Percentiles rank a stretch among this genome's conserved stretches.
Conservation (phyloP, 2,329 filamentous ascomycete species). For the Metarhizium robertsii region DNA sequence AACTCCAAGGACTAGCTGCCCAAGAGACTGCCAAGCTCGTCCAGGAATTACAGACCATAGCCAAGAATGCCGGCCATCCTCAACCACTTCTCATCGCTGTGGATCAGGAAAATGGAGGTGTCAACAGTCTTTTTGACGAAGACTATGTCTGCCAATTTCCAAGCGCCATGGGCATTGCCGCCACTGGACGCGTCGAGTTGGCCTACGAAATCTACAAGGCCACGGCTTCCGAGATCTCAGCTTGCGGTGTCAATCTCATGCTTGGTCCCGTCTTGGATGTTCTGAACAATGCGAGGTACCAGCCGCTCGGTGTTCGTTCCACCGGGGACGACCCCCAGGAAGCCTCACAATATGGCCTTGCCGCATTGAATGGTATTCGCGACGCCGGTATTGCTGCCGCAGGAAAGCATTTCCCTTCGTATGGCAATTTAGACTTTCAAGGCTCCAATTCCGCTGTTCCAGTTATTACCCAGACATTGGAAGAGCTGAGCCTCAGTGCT, state of each 20-base stretch:
- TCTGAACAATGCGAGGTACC: conserved; percentile 83
- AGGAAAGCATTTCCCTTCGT: conserved; percentile 94
- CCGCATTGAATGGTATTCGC: conserved; percentile 85
- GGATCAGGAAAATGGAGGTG: conserved; percentile 96
- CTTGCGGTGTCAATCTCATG: conserved; percentile 93
- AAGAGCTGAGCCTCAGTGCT: conserved; percentile 86
- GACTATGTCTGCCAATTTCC: conserved; percentile 95
- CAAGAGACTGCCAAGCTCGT: conserved; percentile 82
- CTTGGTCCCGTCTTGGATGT: conserved; percentile 91
- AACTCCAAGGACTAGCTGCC: conserved; percentile 54
- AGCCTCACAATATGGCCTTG: conserved; percentile 84
- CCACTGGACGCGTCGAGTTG: conserved; percentile 74
- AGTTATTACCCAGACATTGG: conserved; percentile 88
- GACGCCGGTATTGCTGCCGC: conserved; percentile 83
- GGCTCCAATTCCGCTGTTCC: conserved; percentile 87
- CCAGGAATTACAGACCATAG: conserved; percentile 86
- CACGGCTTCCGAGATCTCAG: conserved; percentile 83
- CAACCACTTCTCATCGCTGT: conserved; percentile 83
- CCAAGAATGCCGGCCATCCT: conserved; percentile 80
- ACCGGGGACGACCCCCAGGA: conserved; percentile 91
- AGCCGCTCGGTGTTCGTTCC: conserved; percentile 81
- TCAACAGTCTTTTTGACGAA: conserved; percentile 93
- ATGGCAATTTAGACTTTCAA: conserved; percentile 88
- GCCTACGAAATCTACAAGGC: conserved; percentile 88
- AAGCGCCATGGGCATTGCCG: conserved; percentile 94